Conservation (phyloP, 345 rosid species). For the rapeseed (Brassica napus) region Da-Ae NC_063435.1:133501-134000, state of each 20-base stretch:
- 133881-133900: constrained; percentile 96
- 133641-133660: constrained; percentile 65
- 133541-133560: constrained; percentile 24
- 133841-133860: constrained; percentile 89
- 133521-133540: constrained; percentile 29
- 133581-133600: constrained; percentile 13
- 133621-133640: constrained; percentile 81
- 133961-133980: constrained; percentile 31
- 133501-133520: constrained; percentile 74
- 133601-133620: constrained; percentile 57
- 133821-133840: constrained; percentile 64
- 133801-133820: constrained; percentile 8
- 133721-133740: constrained; percentile 95
- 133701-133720: constrained; percentile 86
- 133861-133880: constrained; percentile 98
- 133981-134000: neutral
- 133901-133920: constrained; percentile 90
- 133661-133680: constrained; percentile 72
- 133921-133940: constrained; percentile 94
- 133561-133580: neutral
- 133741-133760: constrained; percentile 94
- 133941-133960: constrained; percentile 63
- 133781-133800: constrained; percentile 31
- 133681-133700: constrained; percentile 82
- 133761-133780: constrained; percentile 54